A percentile compares a stretch with the other conserved stretches of the same genome.
Conservation (phyloP, 2,329 filamentous ascomycete genomes). For the Colletotrichum costaricense region DNA sequence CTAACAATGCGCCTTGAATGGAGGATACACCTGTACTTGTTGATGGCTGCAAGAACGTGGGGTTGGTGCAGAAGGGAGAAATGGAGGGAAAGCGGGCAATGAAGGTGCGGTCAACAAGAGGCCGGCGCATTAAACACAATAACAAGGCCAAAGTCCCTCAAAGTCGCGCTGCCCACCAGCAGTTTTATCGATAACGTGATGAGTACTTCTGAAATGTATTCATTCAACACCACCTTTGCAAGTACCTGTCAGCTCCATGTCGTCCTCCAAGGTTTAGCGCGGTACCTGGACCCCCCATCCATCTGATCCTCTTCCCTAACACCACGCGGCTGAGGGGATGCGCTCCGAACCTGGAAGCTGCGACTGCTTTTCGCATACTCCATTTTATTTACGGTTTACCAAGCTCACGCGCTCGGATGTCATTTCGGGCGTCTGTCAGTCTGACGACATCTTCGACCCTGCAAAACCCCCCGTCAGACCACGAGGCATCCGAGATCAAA, state of each 20-base stretch:
- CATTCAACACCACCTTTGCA: background rate
- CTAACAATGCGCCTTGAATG: conserved; percentile 37
- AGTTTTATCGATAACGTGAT: conserved; percentile 14
- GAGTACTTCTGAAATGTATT: background rate
- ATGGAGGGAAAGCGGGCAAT: conserved; percentile 36
- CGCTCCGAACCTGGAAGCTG: conserved; percentile 7
- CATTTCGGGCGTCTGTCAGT: conserved; percentile 27
- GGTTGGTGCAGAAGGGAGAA: conserved; percentile 50
- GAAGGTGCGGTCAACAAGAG: conserved; percentile 39
- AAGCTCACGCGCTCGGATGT: conserved; percentile 27
- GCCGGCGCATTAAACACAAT: conserved; percentile 35
- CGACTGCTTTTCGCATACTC: conserved; percentile 18
- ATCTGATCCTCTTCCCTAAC: conserved; percentile 24
- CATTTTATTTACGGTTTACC: background rate
- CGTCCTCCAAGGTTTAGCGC: background rate
- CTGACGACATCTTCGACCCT: conserved; percentile 22
- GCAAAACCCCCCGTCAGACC: background rate
- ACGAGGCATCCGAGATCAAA: background rate
- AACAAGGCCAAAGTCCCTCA: conserved; percentile 28
- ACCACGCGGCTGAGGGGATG: conserved; percentile 29
- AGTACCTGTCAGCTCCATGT: conserved; percentile 20
- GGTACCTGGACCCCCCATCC: conserved; percentile 28
- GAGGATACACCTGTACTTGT: conserved; percentile 40
- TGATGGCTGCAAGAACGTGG: conserved; percentile 47
- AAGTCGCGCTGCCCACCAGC: conserved; percentile 16